phyloP scores from a whole-genome alignment of 2,329 filamentous ascomycete species.

The Aspergillus floridensis region DNA sequence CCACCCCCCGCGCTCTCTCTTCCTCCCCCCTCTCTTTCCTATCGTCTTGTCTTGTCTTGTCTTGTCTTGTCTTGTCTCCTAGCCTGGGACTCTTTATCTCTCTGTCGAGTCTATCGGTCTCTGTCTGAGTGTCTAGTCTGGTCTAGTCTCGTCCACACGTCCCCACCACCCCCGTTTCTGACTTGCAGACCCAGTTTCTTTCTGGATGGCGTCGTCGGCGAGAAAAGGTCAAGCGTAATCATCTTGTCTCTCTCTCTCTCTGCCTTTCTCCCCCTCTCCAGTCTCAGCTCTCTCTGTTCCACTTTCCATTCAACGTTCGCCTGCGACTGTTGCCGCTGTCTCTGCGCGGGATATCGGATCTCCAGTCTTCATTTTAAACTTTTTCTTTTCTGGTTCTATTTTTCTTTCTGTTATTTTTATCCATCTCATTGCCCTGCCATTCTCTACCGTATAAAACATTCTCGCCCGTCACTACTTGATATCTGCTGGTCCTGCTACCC shows the following conservation, averaged over 20 bases:
- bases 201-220: background rate
- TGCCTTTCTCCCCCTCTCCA: no score
- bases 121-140: background rate
- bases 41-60: no score
- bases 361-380: background rate
- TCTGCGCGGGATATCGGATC: background rate
- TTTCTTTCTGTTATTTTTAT: background rate
- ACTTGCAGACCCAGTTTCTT: background rate
- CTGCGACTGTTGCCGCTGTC: background rate
- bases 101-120: background rate
- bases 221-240: background rate
- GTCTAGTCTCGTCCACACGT: background rate
- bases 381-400: background rate
- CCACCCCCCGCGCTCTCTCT: background rate
- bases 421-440: background rate
- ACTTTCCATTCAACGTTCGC: background rate
- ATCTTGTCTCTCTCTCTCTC: background rate
- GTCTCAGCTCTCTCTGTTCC: background rate
- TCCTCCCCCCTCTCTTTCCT: background rate
- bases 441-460: background rate
- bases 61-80: background rate
- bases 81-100: background rate
- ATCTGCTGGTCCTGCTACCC: background rate
- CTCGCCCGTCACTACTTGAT: background rate
- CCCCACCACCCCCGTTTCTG: slow-evolving; percentile 1